These are phyloP conservation scores for Exsudoporus floridanus DNA, from an alignment of 1,284 basidiomycete genomes.

Conservation along the genomic window DNA sequence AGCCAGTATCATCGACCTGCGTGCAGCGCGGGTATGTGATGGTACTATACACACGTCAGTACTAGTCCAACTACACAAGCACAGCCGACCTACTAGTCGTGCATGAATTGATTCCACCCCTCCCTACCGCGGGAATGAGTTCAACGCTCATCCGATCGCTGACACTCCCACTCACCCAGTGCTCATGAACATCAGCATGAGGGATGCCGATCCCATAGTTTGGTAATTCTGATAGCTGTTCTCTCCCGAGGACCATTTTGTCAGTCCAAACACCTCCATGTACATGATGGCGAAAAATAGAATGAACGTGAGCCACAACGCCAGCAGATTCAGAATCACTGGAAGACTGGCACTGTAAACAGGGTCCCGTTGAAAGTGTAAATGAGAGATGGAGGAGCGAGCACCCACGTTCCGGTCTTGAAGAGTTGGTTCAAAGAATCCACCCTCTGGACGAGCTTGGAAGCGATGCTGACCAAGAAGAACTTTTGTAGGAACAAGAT, in stretches of 20 bases:
- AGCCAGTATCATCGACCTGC: constrained; percentile 37
- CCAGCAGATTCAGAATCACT: constrained; percentile 82
- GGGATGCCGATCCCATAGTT: constrained; percentile 75
- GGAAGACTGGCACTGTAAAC: constrained; percentile 78
- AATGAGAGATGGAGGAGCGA: background rate
- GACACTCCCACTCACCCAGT: constrained; percentile 51
- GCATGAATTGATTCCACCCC: constrained; percentile 95
- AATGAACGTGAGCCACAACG: constrained; percentile 91
- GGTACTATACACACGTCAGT: constrained; percentile 46
- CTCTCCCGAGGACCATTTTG: constrained; percentile 80
- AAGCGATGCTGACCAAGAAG: constrained; percentile 89
- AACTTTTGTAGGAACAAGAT: constrained; percentile 87
- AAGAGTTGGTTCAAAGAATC: constrained; percentile 93
- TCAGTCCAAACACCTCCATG: constrained; percentile 91
- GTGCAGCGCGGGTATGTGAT: constrained; percentile 84
- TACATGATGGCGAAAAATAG: constrained; percentile 90
- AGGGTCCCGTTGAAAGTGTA: too few relatives aligned
- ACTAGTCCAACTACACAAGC: background rate
- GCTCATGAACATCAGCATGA: constrained; percentile 84
- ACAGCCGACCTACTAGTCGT: constrained; percentile 73
- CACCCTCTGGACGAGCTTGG: constrained; percentile 92
- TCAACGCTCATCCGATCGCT: constrained; percentile 1
- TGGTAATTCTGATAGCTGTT: constrained; percentile 80
- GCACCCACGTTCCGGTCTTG: constrained; percentile 88
- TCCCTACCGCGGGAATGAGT: constrained; percentile 51